Evolutionary conservation across 345 rosid genomes (phyloP).

Genomic region (Cardamine chenopodiifolia): DNA sequence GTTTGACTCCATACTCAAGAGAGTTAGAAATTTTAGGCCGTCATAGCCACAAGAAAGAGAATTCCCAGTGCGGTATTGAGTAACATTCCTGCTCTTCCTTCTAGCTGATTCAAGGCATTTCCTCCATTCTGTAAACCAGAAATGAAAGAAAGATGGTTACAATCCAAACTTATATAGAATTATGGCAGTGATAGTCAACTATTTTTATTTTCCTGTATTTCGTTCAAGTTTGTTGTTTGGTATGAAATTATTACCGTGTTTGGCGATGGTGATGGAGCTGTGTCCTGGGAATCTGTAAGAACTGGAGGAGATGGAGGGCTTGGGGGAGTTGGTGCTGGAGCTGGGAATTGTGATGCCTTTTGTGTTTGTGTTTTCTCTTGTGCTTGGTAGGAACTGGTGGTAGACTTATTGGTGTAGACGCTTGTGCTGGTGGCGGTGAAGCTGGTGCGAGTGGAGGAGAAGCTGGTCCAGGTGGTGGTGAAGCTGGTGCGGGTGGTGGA

Average conservation of each 20-base stretch:
- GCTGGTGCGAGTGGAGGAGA: conserved; percentile 51
- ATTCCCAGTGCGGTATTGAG: conserved; percentile 52
- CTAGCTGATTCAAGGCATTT: conserved; percentile 47
- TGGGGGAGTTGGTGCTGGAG: conserved; percentile 66
- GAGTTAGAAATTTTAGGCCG: conserved; percentile 49
- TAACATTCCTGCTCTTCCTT: conserved; percentile 54
- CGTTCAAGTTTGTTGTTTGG: conserved; percentile 1
- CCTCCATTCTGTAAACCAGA: conserved; percentile 64
- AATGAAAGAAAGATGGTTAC: conserved; percentile 18
- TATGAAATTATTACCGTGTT: conserved; percentile 49
- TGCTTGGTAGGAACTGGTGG: conserved; percentile 71
- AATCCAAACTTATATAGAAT: background rate
- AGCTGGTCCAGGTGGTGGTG: conserved; percentile 42
- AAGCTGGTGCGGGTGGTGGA: conserved; percentile 39
- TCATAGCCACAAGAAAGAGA: conserved; percentile 53
- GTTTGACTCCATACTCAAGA: conserved; percentile 20
- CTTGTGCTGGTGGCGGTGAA: conserved; percentile 41
- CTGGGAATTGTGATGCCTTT: conserved; percentile 64
- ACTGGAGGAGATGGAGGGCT: conserved; percentile 95
- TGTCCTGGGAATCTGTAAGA: conserved; percentile 55
- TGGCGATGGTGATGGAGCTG: conserved; percentile 85
- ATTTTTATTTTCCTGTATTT: background rate
- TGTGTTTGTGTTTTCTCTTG: conserved; percentile 68
- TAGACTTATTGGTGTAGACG: conserved; percentile 51
- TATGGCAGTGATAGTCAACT: background rate